These are phyloP conservation scores for Colletotrichum higginsianum DNA, from an alignment of 2,329 filamentous ascomycete species.

Conservation along the genomic window DNA sequence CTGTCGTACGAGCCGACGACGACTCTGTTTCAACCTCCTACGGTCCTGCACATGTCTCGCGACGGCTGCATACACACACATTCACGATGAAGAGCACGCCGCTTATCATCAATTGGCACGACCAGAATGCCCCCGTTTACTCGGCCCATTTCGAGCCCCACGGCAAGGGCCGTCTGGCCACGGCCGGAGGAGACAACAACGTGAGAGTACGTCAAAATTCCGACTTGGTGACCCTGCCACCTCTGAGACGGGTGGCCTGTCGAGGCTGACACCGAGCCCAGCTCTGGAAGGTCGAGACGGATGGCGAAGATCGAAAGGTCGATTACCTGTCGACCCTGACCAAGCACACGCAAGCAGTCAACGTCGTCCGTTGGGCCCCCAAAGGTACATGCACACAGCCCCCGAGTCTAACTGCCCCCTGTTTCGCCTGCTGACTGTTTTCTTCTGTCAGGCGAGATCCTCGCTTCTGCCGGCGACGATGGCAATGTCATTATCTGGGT, in stretches of 20 bases:
- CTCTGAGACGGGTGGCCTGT: slow-evolving; percentile 1
- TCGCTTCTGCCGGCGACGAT: slow-evolving; percentile 96
- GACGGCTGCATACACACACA: slow-evolving; percentile 45
- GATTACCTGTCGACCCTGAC: slow-evolving; percentile 92
- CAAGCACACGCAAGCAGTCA: slow-evolving; percentile 97
- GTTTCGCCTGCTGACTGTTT: not conserved
- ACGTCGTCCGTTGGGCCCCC: slow-evolving; percentile 96
- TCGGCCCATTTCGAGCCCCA: slow-evolving; percentile 96
- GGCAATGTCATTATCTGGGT: slow-evolving; percentile 98
- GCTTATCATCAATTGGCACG: slow-evolving; percentile 98
- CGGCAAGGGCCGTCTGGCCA: slow-evolving; percentile 92
- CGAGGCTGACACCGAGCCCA: slow-evolving; percentile 52
- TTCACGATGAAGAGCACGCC: slow-evolving; percentile 92
- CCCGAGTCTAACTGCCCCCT: not conserved
- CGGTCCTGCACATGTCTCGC: slow-evolving; percentile 32
- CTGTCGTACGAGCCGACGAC: slow-evolving; percentile 28
- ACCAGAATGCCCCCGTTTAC: slow-evolving; percentile 96
- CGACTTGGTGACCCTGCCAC: slow-evolving; percentile 21
- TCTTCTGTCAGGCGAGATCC: slow-evolving; percentile 80
- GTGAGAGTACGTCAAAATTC: slow-evolving; percentile 77
- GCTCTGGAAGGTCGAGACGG: slow-evolving; percentile 92
- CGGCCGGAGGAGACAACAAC: slow-evolving; percentile 96
- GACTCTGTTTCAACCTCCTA: slow-evolving; percentile 13
- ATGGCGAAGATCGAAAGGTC: slow-evolving; percentile 89
- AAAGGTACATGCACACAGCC: slow-evolving; percentile 72